These are phyloP conservation scores for Colletotrichum incanum DNA, from an alignment of 2,329 filamentous ascomycete genomes.

Conservation along the genomic window DNA sequence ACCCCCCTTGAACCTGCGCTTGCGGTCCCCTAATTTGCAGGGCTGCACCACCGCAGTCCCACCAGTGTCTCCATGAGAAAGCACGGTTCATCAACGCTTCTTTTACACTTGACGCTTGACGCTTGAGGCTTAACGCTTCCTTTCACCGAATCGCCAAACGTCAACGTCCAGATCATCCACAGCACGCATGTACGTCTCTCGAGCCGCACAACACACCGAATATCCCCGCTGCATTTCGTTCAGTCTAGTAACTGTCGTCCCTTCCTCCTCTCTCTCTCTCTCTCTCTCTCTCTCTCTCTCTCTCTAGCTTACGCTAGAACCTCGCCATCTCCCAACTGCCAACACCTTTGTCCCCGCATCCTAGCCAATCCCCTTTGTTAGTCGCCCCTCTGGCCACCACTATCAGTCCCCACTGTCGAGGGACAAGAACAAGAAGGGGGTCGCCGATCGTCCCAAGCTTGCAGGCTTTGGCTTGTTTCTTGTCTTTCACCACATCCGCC, in stretches of 20 bases:
- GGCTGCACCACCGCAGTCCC: slow-evolving; percentile 17
- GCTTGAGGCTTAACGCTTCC: no score
- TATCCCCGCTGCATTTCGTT: neutral
- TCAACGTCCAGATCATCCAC: neutral
- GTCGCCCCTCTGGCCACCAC: neutral
- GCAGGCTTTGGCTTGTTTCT: slow-evolving; percentile 24
- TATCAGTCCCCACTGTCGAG: slow-evolving; percentile 12
- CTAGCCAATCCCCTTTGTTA: neutral
- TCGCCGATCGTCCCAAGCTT: slow-evolving; percentile 34
- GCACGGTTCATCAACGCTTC: slow-evolving; percentile 10
- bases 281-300: no score
- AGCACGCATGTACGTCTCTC: neutral
- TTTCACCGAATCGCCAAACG: slow-evolving; percentile 1
- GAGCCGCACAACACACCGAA: neutral
- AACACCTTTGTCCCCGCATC: neutral
- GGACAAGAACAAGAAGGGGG: neutral
- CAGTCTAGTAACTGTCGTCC: neutral
- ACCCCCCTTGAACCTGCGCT: neutral
- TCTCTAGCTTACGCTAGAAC: neutral
- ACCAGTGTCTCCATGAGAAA: slow-evolving; percentile 26
- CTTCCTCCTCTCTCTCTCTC: no score
- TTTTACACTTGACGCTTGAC: neutral
- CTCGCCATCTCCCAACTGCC: neutral
- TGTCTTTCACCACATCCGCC: slow-evolving; percentile 16
- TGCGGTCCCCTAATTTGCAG: slow-evolving; percentile 28